Evolutionary conservation across 140 eudicot genomes (phyloP).

Genomic region (Stevia rebaudiana): DNA sequence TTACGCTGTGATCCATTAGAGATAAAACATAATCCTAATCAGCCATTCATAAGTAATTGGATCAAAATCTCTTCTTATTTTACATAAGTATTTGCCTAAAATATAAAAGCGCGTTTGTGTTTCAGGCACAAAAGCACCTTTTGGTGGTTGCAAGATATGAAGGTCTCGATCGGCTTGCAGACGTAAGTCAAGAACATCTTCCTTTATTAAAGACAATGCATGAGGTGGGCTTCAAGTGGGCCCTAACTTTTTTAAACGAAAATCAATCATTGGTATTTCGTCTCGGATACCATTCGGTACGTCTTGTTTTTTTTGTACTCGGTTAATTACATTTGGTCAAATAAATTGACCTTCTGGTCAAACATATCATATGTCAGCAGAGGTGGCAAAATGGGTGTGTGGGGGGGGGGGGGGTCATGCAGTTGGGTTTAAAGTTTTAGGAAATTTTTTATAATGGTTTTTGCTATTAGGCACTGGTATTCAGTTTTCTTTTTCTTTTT

Average conservation of each 20-base stretch:
- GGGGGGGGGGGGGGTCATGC: no score
- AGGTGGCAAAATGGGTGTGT: neutral
- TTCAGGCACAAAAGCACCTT: conserved; percentile 75
- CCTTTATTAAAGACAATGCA: conserved; percentile 61
- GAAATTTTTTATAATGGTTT: neutral
- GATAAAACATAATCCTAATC: neutral
- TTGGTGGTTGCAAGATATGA: conserved; percentile 66
- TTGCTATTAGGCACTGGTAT: no score
- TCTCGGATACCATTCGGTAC: conserved; percentile 89
- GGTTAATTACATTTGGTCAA: neutral
- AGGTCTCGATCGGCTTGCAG: conserved; percentile 71
- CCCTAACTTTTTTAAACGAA: conserved; percentile 45
- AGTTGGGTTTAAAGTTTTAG: neutral
- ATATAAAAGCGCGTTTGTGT: neutral
- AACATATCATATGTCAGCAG: neutral
- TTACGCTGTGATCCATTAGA: neutral
- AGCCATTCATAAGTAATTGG: neutral
- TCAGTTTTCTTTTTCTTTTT: no score
- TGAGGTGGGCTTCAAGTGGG: conserved; percentile 66
- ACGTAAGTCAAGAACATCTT: conserved; percentile 56
- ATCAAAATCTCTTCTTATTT: neutral
- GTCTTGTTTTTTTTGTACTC: conserved; percentile 18
- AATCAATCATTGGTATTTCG: conserved; percentile 65
- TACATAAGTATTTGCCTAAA: neutral
- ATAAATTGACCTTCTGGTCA: neutral